Evolutionary conservation across 2,329 filamentous ascomycete genomes (phyloP).

Genomic region (Aspergillus chevalieri): DNA sequence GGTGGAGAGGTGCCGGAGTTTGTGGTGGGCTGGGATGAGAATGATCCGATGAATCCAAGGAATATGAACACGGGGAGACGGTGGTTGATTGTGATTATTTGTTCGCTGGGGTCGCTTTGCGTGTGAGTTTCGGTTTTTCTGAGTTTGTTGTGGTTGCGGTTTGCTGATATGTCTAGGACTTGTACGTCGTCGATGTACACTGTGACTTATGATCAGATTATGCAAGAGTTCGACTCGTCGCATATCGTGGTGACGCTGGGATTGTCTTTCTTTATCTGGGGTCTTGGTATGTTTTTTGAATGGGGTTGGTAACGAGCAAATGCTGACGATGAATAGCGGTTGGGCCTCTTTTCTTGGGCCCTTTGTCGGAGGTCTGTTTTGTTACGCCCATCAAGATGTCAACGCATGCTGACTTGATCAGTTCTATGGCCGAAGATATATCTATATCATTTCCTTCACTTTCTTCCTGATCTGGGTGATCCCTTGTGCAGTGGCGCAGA

Average conservation of each 20-base stretch:
- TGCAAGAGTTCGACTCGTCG: constrained; percentile 65
- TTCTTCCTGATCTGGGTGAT: constrained; percentile 75
- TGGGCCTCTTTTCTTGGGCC: constrained; percentile 58
- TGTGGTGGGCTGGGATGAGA: constrained; percentile 69
- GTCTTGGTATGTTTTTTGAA: constrained; percentile 49
- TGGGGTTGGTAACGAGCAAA: background rate
- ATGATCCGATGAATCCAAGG: constrained; percentile 68
- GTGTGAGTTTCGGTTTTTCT: constrained; percentile 55
- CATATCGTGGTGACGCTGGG: constrained; percentile 71
- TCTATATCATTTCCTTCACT: constrained; percentile 69
- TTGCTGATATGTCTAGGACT: constrained; percentile 50
- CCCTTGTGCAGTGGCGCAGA: constrained; percentile 72
- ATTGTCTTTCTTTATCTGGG: constrained; percentile 75
- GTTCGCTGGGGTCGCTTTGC: constrained; percentile 69
- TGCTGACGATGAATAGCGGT: constrained; percentile 31
- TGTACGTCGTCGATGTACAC: constrained; percentile 87
- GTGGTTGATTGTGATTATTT: constrained; percentile 72
- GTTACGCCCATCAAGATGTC: background rate
- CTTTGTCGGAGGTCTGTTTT: constrained; percentile 51
- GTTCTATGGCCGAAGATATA: constrained; percentile 76
- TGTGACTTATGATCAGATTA: constrained; percentile 70
- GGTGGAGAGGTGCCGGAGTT: constrained; percentile 36
- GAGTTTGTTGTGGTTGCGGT: constrained; percentile 1
- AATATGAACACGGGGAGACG: constrained; percentile 61
- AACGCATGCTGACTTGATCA: constrained; percentile 20